Conservation (phyloP, 2,329 filamentous ascomycete species). For the Hortaea sp. region DNA sequence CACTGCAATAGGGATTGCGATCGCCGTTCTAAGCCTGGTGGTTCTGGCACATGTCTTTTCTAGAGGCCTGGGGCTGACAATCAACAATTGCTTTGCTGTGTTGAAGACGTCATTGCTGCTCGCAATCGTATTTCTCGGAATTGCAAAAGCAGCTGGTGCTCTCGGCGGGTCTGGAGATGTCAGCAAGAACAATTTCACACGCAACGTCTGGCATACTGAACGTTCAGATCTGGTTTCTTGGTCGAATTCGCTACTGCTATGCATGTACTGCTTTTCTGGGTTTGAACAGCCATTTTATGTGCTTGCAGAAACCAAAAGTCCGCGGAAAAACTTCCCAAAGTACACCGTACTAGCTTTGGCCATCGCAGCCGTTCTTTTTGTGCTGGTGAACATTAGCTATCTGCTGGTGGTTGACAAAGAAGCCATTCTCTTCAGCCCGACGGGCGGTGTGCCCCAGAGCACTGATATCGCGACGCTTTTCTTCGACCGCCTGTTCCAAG, state of each 20-base stretch:
- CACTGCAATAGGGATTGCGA: slow-evolving; percentile 38
- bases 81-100: slow-evolving; percentile 43
- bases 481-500: slow-evolving; percentile 20
- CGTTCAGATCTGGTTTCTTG: slow-evolving; percentile 21
- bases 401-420: slow-evolving; percentile 25
- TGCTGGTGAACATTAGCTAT: slow-evolving; percentile 20
- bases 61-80: slow-evolving; percentile 39
- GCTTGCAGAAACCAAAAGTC: slow-evolving; percentile 32
- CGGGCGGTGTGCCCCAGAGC: slow-evolving; percentile 8
- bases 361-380: slow-evolving; percentile 16
- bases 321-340: slow-evolving; percentile 28
- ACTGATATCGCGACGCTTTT: slow-evolving; percentile 19
- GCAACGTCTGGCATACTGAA: slow-evolving; percentile 15
- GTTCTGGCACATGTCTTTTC: slow-evolving; percentile 41
- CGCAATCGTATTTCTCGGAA: slow-evolving; percentile 34
- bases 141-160: slow-evolving; percentile 15
- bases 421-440: slow-evolving; percentile 7
- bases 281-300: slow-evolving; percentile 39
- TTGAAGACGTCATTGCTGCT: slow-evolving; percentile 42
- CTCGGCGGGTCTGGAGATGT: slow-evolving; percentile 10
- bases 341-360: slow-evolving; percentile 27
- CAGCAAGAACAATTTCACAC: slow-evolving; percentile 19
- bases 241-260: slow-evolving; percentile 33
- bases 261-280: slow-evolving; percentile 33
- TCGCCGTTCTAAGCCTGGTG: slow-evolving; percentile 33